Evolutionary conservation across 1,284 basidiomycete genomes (phyloP).

Genomic region (Leccinum angustisporum): DNA sequence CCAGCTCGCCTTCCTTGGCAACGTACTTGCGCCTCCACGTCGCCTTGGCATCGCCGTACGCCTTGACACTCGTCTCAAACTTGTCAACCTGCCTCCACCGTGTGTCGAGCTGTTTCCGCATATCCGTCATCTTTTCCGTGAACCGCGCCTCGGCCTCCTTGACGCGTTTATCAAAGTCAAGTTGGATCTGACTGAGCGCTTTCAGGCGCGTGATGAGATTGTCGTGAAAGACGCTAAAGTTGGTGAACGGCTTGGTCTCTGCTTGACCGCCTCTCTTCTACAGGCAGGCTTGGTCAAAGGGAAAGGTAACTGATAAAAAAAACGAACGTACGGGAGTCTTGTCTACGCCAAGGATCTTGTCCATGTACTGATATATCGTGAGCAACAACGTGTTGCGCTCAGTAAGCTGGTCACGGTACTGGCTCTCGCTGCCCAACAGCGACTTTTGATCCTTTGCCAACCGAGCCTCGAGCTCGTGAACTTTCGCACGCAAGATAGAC

Average conservation of each 20-base stretch:
- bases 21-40: conserved; percentile 84
- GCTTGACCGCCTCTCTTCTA: conserved; percentile 72
- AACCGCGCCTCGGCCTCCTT: conserved; percentile 80
- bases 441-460: conserved; percentile 83
- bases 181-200: conserved; percentile 78
- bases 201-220: conserved; percentile 89
- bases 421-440: conserved; percentile 68
- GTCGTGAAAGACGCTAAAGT: conserved; percentile 94
- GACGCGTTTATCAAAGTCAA: conserved; percentile 83
- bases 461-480: conserved; percentile 78
- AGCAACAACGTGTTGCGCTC: conserved; percentile 90
- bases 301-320: background rate
- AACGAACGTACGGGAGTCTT: conserved; percentile 67
- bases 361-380: conserved; percentile 93
- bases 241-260: conserved; percentile 89
- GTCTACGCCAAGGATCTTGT: conserved; percentile 89
- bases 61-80: conserved; percentile 87
- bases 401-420: conserved; percentile 87
- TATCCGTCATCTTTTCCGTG: conserved; percentile 69
- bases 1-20: conserved; percentile 86
- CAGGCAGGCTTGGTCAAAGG: background rate
- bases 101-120: conserved; percentile 86
- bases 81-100: conserved; percentile 93
- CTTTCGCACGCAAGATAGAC: conserved; percentile 52
- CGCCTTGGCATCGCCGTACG: conserved; percentile 80